A percentile compares a stretch with the other conserved stretches of the same genome.
Evolutionary conservation across 2,329 filamentous ascomycete genomes (phyloP).

Genomic region (Thielaviopsis populi): DNA sequence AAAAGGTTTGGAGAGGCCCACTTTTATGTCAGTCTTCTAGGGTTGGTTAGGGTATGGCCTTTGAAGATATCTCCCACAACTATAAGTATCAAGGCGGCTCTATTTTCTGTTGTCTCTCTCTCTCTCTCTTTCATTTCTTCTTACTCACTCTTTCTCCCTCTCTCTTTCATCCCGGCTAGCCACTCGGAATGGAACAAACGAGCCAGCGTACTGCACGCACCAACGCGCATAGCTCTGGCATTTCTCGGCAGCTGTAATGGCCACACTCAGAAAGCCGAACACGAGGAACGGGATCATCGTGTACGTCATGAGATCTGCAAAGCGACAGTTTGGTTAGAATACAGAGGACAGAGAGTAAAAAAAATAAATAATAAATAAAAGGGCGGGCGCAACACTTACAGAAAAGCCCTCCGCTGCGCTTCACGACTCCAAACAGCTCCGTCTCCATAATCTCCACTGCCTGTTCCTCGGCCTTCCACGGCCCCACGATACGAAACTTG

Average conservation of each 20-base stretch:
- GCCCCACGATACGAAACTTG: slow-evolving; percentile 33
- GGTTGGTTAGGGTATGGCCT: neutral
- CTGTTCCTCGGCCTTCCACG: slow-evolving; percentile 27
- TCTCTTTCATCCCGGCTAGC: neutral
- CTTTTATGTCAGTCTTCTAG: neutral
- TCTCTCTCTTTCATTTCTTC: neutral
- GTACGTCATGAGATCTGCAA: slow-evolving; percentile 25
- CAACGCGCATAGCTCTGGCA: neutral
- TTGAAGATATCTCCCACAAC: too few species aligned
- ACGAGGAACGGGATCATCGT: slow-evolving; percentile 25
- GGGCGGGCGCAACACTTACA: too few species aligned
- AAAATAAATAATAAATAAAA: too few species aligned
- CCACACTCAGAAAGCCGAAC: slow-evolving; percentile 26
- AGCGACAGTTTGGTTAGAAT: neutral
- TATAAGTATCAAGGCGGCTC: too few species aligned
- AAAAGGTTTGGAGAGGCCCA: neutral
- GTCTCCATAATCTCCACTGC: slow-evolving; percentile 27
- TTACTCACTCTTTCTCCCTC: neutral
- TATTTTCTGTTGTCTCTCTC: too few species aligned
- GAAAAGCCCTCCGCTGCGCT: slow-evolving; percentile 25
- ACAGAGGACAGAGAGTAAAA: neutral
- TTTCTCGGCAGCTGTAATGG: slow-evolving; percentile 22
- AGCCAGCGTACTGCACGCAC: neutral
- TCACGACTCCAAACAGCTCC: slow-evolving; percentile 29
- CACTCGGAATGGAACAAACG: too few species aligned